Conservation (phyloP, 805 yeast species). For the Ogataea methanolica region DNA sequence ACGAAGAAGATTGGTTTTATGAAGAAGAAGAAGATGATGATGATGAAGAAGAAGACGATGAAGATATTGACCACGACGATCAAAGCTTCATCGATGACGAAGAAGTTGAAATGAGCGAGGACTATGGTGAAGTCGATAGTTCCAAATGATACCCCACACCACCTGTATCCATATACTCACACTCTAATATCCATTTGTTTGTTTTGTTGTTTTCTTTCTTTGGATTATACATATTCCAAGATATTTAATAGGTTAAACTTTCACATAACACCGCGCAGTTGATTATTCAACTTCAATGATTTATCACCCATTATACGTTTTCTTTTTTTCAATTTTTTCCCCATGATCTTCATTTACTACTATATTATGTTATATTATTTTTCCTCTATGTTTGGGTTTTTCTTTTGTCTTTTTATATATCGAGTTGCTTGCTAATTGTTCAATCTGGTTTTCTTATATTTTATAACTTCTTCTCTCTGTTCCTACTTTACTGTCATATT, state of each 20-base stretch:
- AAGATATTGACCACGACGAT: constrained; percentile 43
- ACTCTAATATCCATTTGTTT: not conserved
- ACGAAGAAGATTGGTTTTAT: constrained; percentile 51
- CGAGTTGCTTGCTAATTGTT: not conserved
- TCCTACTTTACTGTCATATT: not conserved
- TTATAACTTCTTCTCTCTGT: not conserved
- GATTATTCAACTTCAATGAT: too few species aligned
- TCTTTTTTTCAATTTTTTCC: too few species aligned
- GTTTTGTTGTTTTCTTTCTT: not conserved
- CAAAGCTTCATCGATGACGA: constrained; percentile 39
- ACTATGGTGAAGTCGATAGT: constrained; percentile 35
- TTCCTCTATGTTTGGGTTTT: not conserved
- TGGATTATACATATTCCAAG: not conserved
- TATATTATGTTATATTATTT: not conserved
- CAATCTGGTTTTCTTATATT: not conserved
- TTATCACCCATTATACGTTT: too few species aligned
- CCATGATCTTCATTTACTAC: too few species aligned
- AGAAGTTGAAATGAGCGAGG: constrained; percentile 42
- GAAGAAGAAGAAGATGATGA: constrained; percentile 59
- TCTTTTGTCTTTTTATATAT: not conserved
- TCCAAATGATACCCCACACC: constrained; percentile 11
- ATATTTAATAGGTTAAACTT: too few species aligned
- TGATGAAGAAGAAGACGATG: constrained; percentile 56
- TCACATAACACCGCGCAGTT: too few species aligned
- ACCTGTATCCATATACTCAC: not conserved